A percentile compares a stretch with the other conserved stretches of the same genome.
These are phyloP conservation scores for Neolentinus lepideus DNA, from an alignment of 1,284 basidiomycete genomes.

Conservation along the genomic window DNA sequence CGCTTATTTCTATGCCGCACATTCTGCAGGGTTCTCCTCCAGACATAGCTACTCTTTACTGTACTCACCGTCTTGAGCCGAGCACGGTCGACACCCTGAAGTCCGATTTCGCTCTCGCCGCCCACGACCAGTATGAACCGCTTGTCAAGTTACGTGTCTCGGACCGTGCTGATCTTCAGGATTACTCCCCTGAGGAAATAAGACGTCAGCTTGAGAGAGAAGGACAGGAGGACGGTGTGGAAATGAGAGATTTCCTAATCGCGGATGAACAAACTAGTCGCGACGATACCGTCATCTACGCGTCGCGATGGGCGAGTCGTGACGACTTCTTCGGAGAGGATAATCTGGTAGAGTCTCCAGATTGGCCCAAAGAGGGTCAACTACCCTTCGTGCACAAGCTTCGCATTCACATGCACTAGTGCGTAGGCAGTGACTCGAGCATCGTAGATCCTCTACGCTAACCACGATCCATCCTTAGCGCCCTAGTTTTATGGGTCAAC, in stretches of 20 bases:
- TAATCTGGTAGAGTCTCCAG: neutral
- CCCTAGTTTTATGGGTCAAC: neutral
- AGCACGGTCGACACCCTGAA: neutral
- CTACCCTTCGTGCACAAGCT: neutral
- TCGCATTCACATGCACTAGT: neutral
- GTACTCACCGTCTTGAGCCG: neutral
- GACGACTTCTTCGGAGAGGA: neutral
- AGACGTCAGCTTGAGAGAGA: neutral
- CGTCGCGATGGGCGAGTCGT: neutral
- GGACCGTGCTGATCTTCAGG: neutral
- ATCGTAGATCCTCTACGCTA: neutral
- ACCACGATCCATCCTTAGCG: neutral
- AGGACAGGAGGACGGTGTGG: neutral
- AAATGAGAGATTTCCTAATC: neutral
- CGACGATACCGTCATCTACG: neutral
- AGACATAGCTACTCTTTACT: neutral
- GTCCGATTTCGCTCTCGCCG: neutral
- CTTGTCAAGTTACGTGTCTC: neutral
- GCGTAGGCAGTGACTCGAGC: neutral
- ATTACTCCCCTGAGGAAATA: neutral
- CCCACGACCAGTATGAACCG: neutral
- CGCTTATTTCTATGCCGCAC: neutral
- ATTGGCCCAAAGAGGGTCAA: neutral
- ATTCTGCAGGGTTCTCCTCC: neutral
- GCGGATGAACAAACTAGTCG: neutral